A percentile compares a stretch with the other conserved stretches of the same genome.
These are phyloP conservation scores for Pseudomicrostroma phylloplanum DNA, from an alignment of 1,284 basidiomycete genomes.

Conservation along the genomic window DNA sequence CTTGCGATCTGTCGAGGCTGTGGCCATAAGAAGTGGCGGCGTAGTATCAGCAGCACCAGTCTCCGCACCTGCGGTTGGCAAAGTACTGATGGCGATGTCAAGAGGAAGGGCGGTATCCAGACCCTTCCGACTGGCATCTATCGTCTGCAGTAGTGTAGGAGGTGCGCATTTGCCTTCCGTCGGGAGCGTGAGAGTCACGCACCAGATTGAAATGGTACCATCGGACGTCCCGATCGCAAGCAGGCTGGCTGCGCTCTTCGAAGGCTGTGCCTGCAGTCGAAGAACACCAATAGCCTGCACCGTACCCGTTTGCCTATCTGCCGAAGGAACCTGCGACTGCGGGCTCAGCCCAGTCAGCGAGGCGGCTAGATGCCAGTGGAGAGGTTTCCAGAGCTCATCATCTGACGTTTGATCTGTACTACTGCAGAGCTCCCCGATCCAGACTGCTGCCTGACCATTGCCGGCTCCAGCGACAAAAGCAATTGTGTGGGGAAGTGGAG, in stretches of 20 bases:
- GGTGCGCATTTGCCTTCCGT: neutral
- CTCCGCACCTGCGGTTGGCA: neutral
- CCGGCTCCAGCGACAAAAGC: slow-evolving; percentile 4
- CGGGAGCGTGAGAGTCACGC: neutral
- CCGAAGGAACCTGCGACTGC: neutral
- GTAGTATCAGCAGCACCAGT: neutral
- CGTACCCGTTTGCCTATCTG: neutral
- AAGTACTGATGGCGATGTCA: slow-evolving; percentile 30
- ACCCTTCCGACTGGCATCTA: slow-evolving; percentile 14
- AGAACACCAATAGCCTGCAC: neutral
- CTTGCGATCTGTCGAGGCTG: slow-evolving; percentile 36
- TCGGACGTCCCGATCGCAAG: slow-evolving; percentile 41
- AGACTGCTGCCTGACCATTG: neutral
- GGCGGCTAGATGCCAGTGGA: neutral
- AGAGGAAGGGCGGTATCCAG: slow-evolving; percentile 36
- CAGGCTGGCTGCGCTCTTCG: slow-evolving; percentile 2
- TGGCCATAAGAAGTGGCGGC: slow-evolving; percentile 25
- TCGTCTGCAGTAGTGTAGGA: slow-evolving; percentile 20
- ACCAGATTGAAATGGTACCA: slow-evolving; percentile 31
- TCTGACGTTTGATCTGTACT: neutral
- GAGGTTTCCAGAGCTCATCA: neutral
- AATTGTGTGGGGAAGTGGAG: slow-evolving; percentile 7
- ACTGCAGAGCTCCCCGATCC: neutral
- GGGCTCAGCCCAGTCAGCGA: neutral
- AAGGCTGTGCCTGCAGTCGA: neutral